Conservation (phyloP, 1,284 basidiomycete species). For the Polyporus tsugae region DNA sequence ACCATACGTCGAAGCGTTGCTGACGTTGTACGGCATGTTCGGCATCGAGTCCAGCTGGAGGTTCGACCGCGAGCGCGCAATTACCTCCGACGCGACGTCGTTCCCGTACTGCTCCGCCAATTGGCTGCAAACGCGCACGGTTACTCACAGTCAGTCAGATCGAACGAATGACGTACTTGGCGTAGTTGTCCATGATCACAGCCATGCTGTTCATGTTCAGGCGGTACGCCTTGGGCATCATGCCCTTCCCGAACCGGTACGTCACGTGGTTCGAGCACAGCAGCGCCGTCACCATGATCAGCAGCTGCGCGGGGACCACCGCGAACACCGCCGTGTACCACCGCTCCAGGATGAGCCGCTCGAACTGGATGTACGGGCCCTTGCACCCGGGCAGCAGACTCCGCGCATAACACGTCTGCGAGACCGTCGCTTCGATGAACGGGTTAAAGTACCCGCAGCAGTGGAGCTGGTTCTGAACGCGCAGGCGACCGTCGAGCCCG, state of each 20-base stretch:
- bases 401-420: constrained; percentile 65
- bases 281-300: constrained; percentile 57
- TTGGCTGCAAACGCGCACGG: constrained; percentile 43
- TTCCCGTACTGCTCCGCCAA: constrained; percentile 55
- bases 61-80: constrained; percentile 49
- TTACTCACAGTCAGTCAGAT: too few relatives aligned
- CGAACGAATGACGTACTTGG: constrained; percentile 54
- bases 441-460: constrained; percentile 73
- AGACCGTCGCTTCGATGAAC: constrained; percentile 64
- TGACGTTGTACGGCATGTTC: constrained; percentile 40
- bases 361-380: constrained; percentile 58
- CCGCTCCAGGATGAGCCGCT: constrained; percentile 55
- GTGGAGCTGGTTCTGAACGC: constrained; percentile 63
- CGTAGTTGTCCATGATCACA: constrained; percentile 71
- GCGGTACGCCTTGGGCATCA: constrained; percentile 71
- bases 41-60: constrained; percentile 46
- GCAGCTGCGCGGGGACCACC: constrained; percentile 60
- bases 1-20: constrained; percentile 29
- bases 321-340: constrained; percentile 66
- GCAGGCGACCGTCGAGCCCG: constrained; percentile 55
- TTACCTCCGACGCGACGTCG: constrained; percentile 51
- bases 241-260: constrained; percentile 72
- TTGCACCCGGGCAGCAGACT: constrained; percentile 66
- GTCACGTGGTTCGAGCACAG: constrained; percentile 72
- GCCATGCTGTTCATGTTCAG: constrained; percentile 65